phyloP scores from a whole-genome alignment of 1,139 yeast genomes.

The Meyerozyma carpophila region DNA sequence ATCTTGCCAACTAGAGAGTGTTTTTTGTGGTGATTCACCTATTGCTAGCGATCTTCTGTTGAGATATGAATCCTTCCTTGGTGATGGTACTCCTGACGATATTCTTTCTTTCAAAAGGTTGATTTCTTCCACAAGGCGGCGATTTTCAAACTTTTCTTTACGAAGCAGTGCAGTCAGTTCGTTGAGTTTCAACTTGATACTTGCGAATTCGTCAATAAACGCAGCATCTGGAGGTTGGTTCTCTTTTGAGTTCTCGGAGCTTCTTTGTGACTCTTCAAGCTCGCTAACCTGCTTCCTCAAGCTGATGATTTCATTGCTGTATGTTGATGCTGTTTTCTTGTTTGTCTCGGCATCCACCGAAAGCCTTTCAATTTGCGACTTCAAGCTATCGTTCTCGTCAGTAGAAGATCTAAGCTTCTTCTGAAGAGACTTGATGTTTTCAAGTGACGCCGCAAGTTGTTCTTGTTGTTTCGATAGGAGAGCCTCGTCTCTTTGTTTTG shows the following conservation, averaged over 20 bases:
- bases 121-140: conserved; percentile 52
- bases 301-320: conserved; percentile 5
- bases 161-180: conserved; percentile 48
- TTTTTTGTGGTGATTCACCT: conserved; percentile 18
- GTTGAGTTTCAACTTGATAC: conserved; percentile 46
- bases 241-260: conserved; percentile 13
- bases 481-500: neutral
- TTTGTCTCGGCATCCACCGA: neutral
- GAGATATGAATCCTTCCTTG: conserved; percentile 12
- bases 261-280: conserved; percentile 6
- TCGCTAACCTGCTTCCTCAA: conserved; percentile 7
- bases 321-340: neutral
- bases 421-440: neutral
- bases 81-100: conserved; percentile 17
- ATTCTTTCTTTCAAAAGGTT: conserved; percentile 46
- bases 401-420: neutral
- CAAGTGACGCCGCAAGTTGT: neutral
- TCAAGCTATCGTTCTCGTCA: neutral
- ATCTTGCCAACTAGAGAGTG: neutral
- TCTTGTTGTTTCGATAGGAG: neutral
- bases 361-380: neutral
- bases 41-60: conserved; percentile 28
- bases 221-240: conserved; percentile 33
- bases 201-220: conserved; percentile 42
- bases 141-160: conserved; percentile 50